Evolutionary conservation across 2,329 filamentous ascomycete species (phyloP).

Genomic region (Atkinsonella texensis): DNA sequence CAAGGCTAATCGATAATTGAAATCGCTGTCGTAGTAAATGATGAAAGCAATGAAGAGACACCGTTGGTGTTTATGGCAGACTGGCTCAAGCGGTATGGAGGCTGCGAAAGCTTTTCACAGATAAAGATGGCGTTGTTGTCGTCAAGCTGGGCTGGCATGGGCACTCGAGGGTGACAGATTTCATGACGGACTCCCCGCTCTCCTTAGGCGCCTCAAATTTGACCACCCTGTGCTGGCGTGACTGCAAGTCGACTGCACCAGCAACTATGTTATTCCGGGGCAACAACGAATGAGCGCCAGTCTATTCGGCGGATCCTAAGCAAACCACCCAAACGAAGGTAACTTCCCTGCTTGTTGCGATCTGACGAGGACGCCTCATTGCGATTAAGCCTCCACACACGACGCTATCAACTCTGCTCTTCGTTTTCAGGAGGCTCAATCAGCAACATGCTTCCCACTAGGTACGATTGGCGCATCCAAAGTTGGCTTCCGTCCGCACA

Average conservation of each 20-base stretch:
- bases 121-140: background rate
- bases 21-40: background rate
- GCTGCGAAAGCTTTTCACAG: background rate
- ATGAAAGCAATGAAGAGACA: background rate
- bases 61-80: background rate
- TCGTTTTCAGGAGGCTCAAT: background rate
- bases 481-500: background rate
- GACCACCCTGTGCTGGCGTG: too few species aligned
- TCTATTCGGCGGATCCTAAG: slow-evolving; percentile 1
- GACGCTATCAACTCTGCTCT: background rate
- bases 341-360: background rate
- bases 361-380: background rate
- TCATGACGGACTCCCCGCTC: background rate
- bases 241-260: background rate
- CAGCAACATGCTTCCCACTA: slow-evolving; percentile 27
- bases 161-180: background rate
- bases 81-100: background rate
- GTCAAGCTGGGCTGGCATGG: background rate
- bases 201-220: too few species aligned
- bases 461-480: slow-evolving; percentile 18
- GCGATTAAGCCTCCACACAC: background rate
- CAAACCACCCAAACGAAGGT: background rate
- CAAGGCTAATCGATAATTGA: background rate
- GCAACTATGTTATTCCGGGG: slow-evolving; percentile 14
- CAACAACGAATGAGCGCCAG: background rate